Evolutionary conservation across 2,329 filamentous ascomycete species (phyloP), one percentile per base, ranked within the genome.

Genomic region (Huntiella savannae): DNA sequence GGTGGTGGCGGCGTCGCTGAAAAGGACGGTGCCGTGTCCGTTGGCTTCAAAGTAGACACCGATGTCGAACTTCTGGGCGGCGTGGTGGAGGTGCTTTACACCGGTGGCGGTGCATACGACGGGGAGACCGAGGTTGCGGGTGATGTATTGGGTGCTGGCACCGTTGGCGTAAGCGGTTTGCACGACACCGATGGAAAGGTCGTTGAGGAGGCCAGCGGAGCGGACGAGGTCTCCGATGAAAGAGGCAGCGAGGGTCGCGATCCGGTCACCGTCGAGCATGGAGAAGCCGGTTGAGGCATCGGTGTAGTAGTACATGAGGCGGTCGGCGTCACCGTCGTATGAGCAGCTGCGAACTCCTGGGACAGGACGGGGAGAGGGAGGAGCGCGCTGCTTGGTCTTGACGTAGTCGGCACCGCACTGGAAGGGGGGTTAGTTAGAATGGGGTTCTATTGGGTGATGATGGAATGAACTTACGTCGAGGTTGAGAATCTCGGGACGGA

Each of bases 1-100:
- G 54, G 80, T 79, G 40, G 88, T 67, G 3, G 88, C 88, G 50
- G 83, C 77, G 49, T 81, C 75, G 1, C 84, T 93, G 70, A 98
- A 98, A 46, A 96, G 79, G 33, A 96, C 82, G 7, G 91, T 98
- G 53, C 91, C 91, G 62, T 98, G 91, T 28, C 91, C 91, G 59
- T 98, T 98, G 53, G 91, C 91, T 67, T 98, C 91, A 57, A 98
- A 98, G 67, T 98, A 98, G 45, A 96, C 85, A 48, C 91, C 91
- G 47, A 96, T 79, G 56, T 98, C 91, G 55, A 92, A 94, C 53
- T 87, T 83, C 56, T 83, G 78, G 35, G 91, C 91, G n/a, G 85
- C 91, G 58, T 96, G 91, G 64, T 98, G 91, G 52, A 98, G 73
- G 63, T 95, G 83, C 70, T 98, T 98, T 51, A 98, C 91, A 53